Conservation (phyloP, 2,329 filamentous ascomycete genomes). For the Allantophomopsis cytisporea region DNA sequence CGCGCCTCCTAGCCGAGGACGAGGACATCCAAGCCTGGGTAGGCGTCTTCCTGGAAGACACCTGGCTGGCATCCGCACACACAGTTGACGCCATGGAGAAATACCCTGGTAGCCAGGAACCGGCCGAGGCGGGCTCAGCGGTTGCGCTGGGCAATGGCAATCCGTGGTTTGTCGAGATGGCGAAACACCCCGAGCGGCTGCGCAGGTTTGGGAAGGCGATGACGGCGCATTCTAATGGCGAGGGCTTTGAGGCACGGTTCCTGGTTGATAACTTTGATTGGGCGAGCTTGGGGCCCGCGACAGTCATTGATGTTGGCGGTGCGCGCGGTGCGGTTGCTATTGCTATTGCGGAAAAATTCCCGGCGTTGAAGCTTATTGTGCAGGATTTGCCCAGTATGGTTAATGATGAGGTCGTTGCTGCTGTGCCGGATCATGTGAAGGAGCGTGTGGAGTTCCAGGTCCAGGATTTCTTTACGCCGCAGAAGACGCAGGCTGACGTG, state of each 20-base stretch:
- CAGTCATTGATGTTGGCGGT: conserved; percentile 16
- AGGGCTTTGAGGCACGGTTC: conserved; percentile 9
- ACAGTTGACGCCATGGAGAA: conserved; percentile 22
- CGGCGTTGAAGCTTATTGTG: conserved; percentile 13
- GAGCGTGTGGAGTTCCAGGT: conserved; percentile 7
- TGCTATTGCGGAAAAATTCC: conserved; percentile 10
- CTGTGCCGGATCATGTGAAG: conserved; percentile 8
- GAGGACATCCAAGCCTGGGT: conserved; percentile 18
- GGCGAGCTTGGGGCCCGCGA: conserved; percentile 10
- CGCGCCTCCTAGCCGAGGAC: conserved; percentile 23
- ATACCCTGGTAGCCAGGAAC: conserved; percentile 29
- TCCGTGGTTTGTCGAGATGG: conserved; percentile 25
- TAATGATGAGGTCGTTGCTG: background rate
- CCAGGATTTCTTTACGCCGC: conserved; percentile 24
- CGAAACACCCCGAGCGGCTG: conserved; percentile 21
- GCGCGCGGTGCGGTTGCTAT: conserved; percentile 11
- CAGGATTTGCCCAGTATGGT: conserved; percentile 8
- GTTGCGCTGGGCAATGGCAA: conserved; percentile 33
- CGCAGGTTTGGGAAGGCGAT: conserved; percentile 20
- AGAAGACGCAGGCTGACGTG: conserved; percentile 22
- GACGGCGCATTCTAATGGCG: conserved; percentile 11
- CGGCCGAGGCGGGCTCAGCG: conserved; percentile 32
- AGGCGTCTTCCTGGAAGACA: conserved; percentile 16
- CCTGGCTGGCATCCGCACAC: conserved; percentile 17
- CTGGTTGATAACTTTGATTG: conserved; percentile 11